Percentiles rank a stretch among this genome's conserved stretches.
These are phyloP conservation scores for Solanum rostratum DNA, from an alignment of 257 asterid species.

Conservation along the genomic window DNA sequence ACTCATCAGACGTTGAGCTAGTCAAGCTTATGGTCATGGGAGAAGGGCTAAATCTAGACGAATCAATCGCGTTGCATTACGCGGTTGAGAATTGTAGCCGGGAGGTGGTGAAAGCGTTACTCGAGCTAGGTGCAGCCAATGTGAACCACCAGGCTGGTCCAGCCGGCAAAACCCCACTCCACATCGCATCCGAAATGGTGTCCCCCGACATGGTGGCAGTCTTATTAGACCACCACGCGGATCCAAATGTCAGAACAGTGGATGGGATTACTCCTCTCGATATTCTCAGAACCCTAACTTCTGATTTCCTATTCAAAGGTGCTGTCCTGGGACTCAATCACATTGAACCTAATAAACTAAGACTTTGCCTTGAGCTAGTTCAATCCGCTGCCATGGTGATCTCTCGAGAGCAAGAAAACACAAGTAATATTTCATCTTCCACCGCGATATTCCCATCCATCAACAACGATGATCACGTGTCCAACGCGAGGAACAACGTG, in stretches of 20 bases:
- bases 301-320: slow-evolving; percentile 82
- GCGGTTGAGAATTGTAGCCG: slow-evolving; percentile 81
- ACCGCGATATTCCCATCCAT: slow-evolving; percentile 35
- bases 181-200: slow-evolving; percentile 85
- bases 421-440: slow-evolving; percentile 12
- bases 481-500: slow-evolving; percentile 18
- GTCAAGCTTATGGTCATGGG: slow-evolving; percentile 99
- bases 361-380: slow-evolving; percentile 83
- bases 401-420: slow-evolving; percentile 69
- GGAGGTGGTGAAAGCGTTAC: slow-evolving; percentile 76
- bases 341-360: slow-evolving; percentile 72
- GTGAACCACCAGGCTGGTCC: slow-evolving; percentile 85
- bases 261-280: slow-evolving; percentile 82
- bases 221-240: slow-evolving; percentile 87
- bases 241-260: slow-evolving; percentile 64
- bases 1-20: slow-evolving; percentile 82
- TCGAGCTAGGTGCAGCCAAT: slow-evolving; percentile 90
- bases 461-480: slow-evolving; percentile 26
- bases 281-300: slow-evolving; percentile 83
- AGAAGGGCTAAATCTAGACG: slow-evolving; percentile 85
- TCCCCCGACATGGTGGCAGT: slow-evolving; percentile 98
- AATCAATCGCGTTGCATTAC: slow-evolving; percentile 69
- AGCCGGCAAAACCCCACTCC: slow-evolving; percentile 73
- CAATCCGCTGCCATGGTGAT: slow-evolving; percentile 93
- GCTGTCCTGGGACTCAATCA: slow-evolving; percentile 77